phyloP scores from a whole-genome alignment of 805 yeast genomes.

The Wickerhamomyces subpelliculosus region DNA sequence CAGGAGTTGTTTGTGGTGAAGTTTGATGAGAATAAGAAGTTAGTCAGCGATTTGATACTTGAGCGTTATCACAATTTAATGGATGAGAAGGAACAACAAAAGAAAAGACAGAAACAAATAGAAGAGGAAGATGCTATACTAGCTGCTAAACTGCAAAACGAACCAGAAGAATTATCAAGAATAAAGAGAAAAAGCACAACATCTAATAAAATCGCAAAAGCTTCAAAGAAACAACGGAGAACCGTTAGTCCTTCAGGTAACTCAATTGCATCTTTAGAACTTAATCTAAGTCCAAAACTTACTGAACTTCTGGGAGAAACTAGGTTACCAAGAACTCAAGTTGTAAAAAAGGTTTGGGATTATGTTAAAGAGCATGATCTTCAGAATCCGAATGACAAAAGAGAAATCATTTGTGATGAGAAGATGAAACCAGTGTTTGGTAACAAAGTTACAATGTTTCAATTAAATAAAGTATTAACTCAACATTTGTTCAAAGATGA shows the following conservation, averaged over 20 bases:
- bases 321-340: constrained; percentile 56
- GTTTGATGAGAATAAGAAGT: constrained; percentile 41
- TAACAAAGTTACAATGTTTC: constrained; percentile 48
- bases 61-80: constrained; percentile 45
- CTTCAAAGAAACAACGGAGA: constrained; percentile 13
- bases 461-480: constrained; percentile 47
- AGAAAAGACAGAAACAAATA: constrained; percentile 28
- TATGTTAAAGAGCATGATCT: constrained; percentile 56
- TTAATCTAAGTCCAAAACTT: constrained; percentile 44
- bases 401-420: constrained; percentile 61
- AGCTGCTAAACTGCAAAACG: constrained; percentile 41
- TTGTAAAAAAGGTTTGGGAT: constrained; percentile 64
- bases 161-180: constrained; percentile 13
- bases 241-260: constrained; percentile 24
- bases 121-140: constrained; percentile 43
- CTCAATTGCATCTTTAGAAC: constrained; percentile 31
- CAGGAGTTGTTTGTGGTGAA: constrained; percentile 60
- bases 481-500: constrained; percentile 39
- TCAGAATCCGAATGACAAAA: constrained; percentile 60
- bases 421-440: constrained; percentile 54
- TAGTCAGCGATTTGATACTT: constrained; percentile 52
- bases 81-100: constrained; percentile 28
- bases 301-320: constrained; percentile 39
- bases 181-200: constrained; percentile 10
- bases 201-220: constrained; percentile 6